phyloP scores from a whole-genome alignment of 805 yeast genomes.

The Suhomyces prunicola region DNA sequence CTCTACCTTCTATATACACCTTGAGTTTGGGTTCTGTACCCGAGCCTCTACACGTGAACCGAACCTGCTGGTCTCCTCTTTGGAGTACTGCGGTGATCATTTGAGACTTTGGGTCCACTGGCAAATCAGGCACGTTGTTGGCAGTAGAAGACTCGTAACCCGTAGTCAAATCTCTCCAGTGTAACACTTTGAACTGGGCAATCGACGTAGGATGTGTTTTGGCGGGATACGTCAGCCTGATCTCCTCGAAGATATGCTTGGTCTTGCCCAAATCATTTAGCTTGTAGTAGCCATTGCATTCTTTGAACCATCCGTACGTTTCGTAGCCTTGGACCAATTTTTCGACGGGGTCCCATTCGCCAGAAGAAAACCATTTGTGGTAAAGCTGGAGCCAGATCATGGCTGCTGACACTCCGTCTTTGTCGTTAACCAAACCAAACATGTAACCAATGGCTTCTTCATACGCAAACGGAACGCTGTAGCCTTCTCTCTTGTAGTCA shows the following conservation, averaged over 20 bases:
- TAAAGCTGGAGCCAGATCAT: conserved; percentile 71
- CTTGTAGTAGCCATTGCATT: conserved; percentile 81
- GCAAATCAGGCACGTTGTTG: conserved; percentile 59
- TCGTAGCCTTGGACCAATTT: conserved; percentile 57
- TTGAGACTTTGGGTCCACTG: conserved; percentile 69
- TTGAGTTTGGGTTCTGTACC: conserved; percentile 97
- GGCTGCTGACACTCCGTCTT: conserved; percentile 88
- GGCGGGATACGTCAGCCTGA: conserved; percentile 35
- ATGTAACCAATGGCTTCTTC: conserved; percentile 97
- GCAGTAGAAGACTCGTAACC: conserved; percentile 75
- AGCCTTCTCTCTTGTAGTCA: conserved; percentile 62
- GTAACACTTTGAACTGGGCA: conserved; percentile 55
- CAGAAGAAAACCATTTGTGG: conserved; percentile 43
- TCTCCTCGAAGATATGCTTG: conserved; percentile 48
- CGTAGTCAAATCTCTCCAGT: conserved; percentile 80
- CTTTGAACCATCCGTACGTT: conserved; percentile 77
- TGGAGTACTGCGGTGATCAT: conserved; percentile 73
- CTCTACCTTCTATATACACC: conserved; percentile 80
- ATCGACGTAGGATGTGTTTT: conserved; percentile 44
- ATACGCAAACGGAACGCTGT: conserved; percentile 77
- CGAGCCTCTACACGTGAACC: conserved; percentile 88
- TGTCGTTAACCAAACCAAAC: conserved; percentile 82
- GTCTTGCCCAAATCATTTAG: conserved; percentile 55
- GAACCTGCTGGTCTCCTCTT: conserved; percentile 31
- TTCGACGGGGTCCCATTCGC: conserved; percentile 40